phyloP scores from a whole-genome alignment of 2,329 filamentous ascomycete species.

The Graphium sp. region DNA sequence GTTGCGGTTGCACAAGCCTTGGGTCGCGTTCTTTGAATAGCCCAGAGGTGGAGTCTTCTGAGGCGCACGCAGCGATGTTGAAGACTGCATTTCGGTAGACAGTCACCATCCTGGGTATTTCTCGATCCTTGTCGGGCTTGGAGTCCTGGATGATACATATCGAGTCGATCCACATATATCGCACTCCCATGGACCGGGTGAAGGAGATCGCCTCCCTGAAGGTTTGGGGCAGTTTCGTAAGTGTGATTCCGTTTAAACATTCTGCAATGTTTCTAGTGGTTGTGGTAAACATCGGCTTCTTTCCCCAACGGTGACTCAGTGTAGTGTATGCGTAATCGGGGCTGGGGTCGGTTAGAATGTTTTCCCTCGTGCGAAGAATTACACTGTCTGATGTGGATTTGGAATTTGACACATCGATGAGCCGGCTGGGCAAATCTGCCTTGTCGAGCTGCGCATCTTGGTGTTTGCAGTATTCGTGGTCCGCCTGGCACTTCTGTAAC shows the following conservation, averaged over 20 bases:
- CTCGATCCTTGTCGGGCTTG: slow-evolving; percentile 6
- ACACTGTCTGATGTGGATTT: too few species aligned
- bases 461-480: too few species aligned
- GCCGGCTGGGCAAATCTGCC: too few species aligned
- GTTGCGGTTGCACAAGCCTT: too few species aligned
- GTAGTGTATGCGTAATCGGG: too few species aligned
- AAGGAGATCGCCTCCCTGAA: slow-evolving; percentile 6
- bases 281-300: neutral
- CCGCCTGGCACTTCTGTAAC: too few species aligned
- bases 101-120: slow-evolving; percentile 6
- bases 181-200: slow-evolving; percentile 6
- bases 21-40: too few species aligned
- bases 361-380: too few species aligned
- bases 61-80: slow-evolving; percentile 5
- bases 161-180: slow-evolving; percentile 9
- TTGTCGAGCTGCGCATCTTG: too few species aligned
- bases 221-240: slow-evolving; percentile 4
- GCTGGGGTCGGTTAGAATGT: too few species aligned
- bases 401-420: too few species aligned
- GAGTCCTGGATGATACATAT: slow-evolving; percentile 9
- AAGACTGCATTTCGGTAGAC: slow-evolving; percentile 5
- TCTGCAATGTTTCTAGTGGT: neutral
- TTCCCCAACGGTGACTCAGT: slow-evolving; percentile 6
- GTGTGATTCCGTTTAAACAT: neutral
- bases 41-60: too few species aligned